phyloP scores from a whole-genome alignment of 306 rosid species.

The Hylodesmum podocarpum region DNA sequence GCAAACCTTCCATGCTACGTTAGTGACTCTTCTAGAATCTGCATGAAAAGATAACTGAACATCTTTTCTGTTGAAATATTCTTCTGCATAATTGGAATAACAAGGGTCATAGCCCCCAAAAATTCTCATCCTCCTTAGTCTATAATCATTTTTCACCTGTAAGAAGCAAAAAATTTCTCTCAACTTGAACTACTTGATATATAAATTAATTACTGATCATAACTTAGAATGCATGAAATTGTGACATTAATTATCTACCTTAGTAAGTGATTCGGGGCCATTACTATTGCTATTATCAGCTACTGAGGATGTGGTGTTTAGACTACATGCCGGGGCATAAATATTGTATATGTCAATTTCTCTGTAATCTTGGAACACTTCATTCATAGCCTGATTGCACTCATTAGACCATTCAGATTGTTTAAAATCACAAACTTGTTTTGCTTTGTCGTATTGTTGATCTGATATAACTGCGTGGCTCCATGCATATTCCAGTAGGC shows the following conservation, averaged over 20 bases:
- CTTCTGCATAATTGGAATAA: constrained; percentile 48
- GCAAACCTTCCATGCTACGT: constrained; percentile 46
- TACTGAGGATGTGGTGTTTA: constrained; percentile 34
- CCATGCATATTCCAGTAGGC: constrained; percentile 61
- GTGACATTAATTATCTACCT: constrained; percentile 30
- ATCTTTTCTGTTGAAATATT: constrained; percentile 49
- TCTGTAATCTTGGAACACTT: constrained; percentile 36
- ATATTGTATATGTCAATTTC: constrained; percentile 63
- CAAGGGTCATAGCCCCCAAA: constrained; percentile 64
- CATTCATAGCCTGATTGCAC: constrained; percentile 45
- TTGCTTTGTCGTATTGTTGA: constrained; percentile 46
- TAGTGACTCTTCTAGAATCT: constrained; percentile 13
- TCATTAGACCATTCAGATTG: constrained; percentile 43
- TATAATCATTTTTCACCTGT: constrained; percentile 35
- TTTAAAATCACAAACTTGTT: constrained; percentile 50
- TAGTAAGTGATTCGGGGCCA: constrained; percentile 3
- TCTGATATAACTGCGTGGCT: constrained; percentile 63
- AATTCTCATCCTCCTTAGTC: constrained; percentile 40
- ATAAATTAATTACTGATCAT: constrained; percentile 5
- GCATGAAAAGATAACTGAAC: constrained; percentile 53
- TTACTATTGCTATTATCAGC: constrained; percentile 1
- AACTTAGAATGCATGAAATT: not conserved
- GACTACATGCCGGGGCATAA: constrained; percentile 47
- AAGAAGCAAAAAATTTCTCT: not conserved
- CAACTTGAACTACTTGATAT: not conserved